A percentile compares a stretch with the other conserved stretches of the same genome.
Evolutionary conservation across 2,329 filamentous ascomycete species (phyloP).

Genomic region (Xylaria sp.): DNA sequence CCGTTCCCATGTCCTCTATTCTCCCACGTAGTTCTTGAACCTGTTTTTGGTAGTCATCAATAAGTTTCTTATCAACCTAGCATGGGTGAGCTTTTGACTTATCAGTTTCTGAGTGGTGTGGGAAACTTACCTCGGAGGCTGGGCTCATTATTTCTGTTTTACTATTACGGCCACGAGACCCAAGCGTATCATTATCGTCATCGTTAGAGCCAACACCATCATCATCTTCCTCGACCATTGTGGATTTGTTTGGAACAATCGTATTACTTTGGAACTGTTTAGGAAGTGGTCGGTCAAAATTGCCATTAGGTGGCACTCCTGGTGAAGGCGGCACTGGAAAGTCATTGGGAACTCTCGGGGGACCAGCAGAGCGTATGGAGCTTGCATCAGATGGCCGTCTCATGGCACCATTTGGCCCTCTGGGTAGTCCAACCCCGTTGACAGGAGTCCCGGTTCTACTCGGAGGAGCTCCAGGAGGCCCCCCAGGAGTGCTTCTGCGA

Average conservation of each 20-base stretch:
- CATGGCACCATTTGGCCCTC: conserved; percentile 62
- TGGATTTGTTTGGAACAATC: conserved; percentile 97
- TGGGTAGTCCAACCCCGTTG: conserved; percentile 65
- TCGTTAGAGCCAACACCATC: conserved; percentile 70
- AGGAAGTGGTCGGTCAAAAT: conserved; percentile 80
- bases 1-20: conserved; percentile 75
- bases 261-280: conserved; percentile 96
- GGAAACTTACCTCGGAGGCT: conserved; percentile 55
- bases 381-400: conserved; percentile 71
- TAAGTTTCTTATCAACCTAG: conserved; percentile 74
- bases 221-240: conserved; percentile 95
- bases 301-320: conserved; percentile 66
- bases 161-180: conserved; percentile 60
- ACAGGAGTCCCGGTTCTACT: conserved; percentile 72
- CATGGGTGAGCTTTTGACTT: conserved; percentile 32
- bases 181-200: conserved; percentile 72
- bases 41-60: conserved; percentile 84
- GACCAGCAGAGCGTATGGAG: conserved; percentile 62
- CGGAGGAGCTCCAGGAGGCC: conserved; percentile 65
- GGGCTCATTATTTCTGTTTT: conserved; percentile 49
- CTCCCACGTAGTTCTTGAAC: conserved; percentile 79
- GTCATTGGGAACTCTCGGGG: conserved; percentile 53
- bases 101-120: neutral
- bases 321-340: conserved; percentile 70
- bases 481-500: conserved; percentile 70